Base-by-base conservation (phyloP, 805 yeast species). In the Gaillardinia entomophila region DNA sequence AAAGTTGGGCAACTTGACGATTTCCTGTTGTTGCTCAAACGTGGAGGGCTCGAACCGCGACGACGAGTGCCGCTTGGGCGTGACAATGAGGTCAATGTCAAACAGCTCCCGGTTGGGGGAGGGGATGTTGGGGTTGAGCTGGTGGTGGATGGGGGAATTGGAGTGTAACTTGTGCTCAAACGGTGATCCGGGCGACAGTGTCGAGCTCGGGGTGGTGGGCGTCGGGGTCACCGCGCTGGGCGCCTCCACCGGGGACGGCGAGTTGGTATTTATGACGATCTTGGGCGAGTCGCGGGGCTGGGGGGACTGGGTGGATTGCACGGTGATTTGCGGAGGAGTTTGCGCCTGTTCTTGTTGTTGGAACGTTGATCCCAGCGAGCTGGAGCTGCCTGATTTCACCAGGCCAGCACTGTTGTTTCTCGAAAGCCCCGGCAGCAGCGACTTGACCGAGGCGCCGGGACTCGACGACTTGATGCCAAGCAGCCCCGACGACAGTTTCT, bases 51-150 rank as follows among this genome's bases (percentile, higher is more conserved):
- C 97, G 45, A 92, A 87, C 45, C 96, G 72, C 22, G 95, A 85
- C 18, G 95, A 84, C 32, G 90, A 82, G 55, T 90, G 97, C 53
- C 97, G 77, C 51, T 84, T 87, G 15, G 97, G 96, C 2, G 68
- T 55, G 14, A 53, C 79, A 32, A 89, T 82, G 45, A 89, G 71
- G 49, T 89, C 97, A 36, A 89, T 71, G 44, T 85, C 86, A 39
- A 74, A 68, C 27, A 66, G 78, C 44, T 82, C 84, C 50, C 76
- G 77, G 18, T 79, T 68, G 23, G 82, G 82, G 3, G 81, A 67
- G 6, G 77, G 73, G 77, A 59, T 47, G 74, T 67, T 49, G 70
- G 85, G 50, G 71, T 69, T 20, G 75, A 73, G 46, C 68, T 75
- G 24, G 77, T 64, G 58, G 10, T 72, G 67, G 37, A 61, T 59